Evolutionary conservation across 2,329 filamentous ascomycete genomes (phyloP), one percentile per base, ranked within the genome.

Genomic region (Fusarium praegraminearum): DNA sequence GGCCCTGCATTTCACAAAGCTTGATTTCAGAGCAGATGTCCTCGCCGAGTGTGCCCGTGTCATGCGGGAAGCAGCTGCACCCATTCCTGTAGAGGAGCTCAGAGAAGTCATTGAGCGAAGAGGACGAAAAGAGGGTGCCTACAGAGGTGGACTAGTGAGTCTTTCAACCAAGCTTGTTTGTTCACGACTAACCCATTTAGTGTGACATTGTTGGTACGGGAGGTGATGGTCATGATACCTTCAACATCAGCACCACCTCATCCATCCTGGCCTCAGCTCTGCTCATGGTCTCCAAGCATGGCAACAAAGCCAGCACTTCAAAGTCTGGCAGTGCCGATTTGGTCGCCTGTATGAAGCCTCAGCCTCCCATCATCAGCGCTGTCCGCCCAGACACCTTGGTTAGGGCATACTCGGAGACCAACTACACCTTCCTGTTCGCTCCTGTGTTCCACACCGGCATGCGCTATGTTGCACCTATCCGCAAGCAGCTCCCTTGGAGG

Each of bases 191-290:
- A 76, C 24, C 18, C 33, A 12, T 26, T 46, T 10, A 89, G 84
- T 90, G 94, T 78, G 96, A 99, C 80, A 98, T 99, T 78, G 96
- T 99, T 62, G 96, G 96, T 73, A 99, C 96, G 10, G 96, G 96
- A 71, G 96, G 96, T 76, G 96, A 99, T 83, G 91, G 92, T 22
- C 94, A 98, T 85, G 93, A 97, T 80, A 99, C 96, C 35, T 99
- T 97, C 89, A 99, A 99, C 80, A 95, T 99, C 78, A 96, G 92
- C 73, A 99, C 96, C 7, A 97, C 96, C 9, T 89, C 96, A 4
- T 97, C 94, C 20, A 98, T 99, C 76, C 84, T 99, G 50, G 93
- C 93, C 47, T 97, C 94, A 8, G 90, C 94, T 7, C 84, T 97
- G 30, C 87, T 99, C 36, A 86, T 97, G 75, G 86, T 97, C 60